Evolutionary conservation across 2,329 filamentous ascomycete species (phyloP).

Genomic region (Ophiocordyceps camponoti-saundersi): DNA sequence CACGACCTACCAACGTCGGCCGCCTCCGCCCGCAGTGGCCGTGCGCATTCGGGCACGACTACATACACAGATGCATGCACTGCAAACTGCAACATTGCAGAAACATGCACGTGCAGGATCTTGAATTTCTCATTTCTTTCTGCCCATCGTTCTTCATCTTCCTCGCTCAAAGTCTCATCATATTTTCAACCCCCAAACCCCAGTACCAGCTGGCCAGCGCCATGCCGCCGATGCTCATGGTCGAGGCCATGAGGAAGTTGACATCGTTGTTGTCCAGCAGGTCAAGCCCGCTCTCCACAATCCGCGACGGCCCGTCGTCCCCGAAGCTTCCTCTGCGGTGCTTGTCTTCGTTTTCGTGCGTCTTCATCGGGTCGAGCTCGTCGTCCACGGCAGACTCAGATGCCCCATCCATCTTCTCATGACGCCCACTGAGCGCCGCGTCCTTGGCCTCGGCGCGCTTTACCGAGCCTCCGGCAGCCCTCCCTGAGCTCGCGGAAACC

Average conservation of each 20-base stretch:
- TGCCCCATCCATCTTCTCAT: conserved; percentile 24
- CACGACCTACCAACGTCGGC: too few relatives aligned
- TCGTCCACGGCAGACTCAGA: conserved; percentile 17
- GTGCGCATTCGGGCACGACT: too few relatives aligned
- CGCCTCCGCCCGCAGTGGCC: too few relatives aligned
- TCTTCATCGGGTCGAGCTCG: conserved; percentile 12
- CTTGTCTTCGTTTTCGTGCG: conserved; percentile 17
- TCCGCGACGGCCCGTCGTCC: conserved; percentile 39
- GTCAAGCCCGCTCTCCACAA: conserved; percentile 50
- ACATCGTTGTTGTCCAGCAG: conserved; percentile 90
- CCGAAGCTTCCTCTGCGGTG: conserved; percentile 35
- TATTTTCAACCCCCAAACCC: conserved; percentile 31
- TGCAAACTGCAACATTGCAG: too few relatives aligned
- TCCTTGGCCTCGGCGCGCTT: conserved; percentile 22
- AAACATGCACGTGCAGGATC: too few relatives aligned
- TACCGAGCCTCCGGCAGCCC: conserved; percentile 9
- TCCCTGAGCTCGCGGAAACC: conserved; percentile 18
- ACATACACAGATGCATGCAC: too few relatives aligned
- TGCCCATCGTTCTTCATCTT: too few relatives aligned
- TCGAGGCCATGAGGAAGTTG: conserved; percentile 77
- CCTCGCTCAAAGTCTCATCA: conserved; percentile 11
- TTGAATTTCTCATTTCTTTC: too few relatives aligned
- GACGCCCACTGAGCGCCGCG: conserved; percentile 24
- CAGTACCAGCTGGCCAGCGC: conserved; percentile 42
- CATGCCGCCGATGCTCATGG: conserved; percentile 70